A percentile compares a stretch with the other conserved stretches of the same genome.
Conservation (phyloP, 768 basidiomycete genomes). For the Trametes cinnabarina region DNA sequence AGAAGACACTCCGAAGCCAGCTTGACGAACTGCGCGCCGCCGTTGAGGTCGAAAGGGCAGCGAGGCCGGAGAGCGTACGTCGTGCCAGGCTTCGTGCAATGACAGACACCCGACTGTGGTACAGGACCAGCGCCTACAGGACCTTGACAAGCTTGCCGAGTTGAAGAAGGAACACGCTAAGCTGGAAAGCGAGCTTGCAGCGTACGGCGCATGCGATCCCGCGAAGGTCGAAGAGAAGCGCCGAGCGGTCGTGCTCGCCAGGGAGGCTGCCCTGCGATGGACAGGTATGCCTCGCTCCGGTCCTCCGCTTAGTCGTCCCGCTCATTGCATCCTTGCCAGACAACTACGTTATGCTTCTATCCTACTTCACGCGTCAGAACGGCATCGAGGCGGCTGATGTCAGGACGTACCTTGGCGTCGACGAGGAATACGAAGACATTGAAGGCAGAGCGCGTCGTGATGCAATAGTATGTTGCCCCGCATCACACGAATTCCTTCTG, state of each 20-base stretch:
- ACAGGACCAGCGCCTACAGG: conserved; percentile 56
- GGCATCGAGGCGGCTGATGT: conserved; percentile 60
- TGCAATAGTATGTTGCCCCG: background rate
- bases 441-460: background rate
- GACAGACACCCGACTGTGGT: background rate
- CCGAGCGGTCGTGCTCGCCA: conserved; percentile 69
- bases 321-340: conserved; percentile 39
- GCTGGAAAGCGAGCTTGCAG: conserved; percentile 67
- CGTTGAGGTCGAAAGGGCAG: conserved; percentile 50
- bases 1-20: conserved; percentile 11
- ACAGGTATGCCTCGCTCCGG: conserved; percentile 73
- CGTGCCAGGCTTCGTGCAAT: no score
- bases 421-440: conserved; percentile 77
- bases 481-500: background rate
- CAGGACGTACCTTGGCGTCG: conserved; percentile 61
- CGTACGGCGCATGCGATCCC: conserved; percentile 85
- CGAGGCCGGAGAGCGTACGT: conserved; percentile 58
- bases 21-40: background rate
- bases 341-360: conserved; percentile 65
- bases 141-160: conserved; percentile 48
- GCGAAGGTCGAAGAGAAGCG: conserved; percentile 74
- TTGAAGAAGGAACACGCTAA: conserved; percentile 47
- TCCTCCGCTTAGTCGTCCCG: background rate
- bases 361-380: conserved; percentile 63
- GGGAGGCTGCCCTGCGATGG: conserved; percentile 83